Conservation (phyloP, 257 asterid genomes). For the Sherardia arvensis region DNA sequence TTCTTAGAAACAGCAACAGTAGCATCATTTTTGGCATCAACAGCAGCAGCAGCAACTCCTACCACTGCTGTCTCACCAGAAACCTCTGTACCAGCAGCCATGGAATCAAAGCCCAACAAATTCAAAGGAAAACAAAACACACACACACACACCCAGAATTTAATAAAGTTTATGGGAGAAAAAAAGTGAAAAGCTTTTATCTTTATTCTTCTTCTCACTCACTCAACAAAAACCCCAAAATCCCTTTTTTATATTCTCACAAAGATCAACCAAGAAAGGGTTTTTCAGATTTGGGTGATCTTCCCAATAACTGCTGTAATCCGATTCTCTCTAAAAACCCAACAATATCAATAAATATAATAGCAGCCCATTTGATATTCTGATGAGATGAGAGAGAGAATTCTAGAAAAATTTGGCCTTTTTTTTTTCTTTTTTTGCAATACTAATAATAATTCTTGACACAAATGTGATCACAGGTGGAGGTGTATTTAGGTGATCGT, state of each 20-base stretch:
- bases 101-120: conserved; percentile 26
- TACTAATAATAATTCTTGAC: conserved; percentile 16
- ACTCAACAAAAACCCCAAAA: conserved; percentile 12
- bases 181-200: conserved; percentile 8
- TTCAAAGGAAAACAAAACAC: conserved; percentile 3
- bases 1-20: conserved; percentile 14
- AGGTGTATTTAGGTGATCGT: conserved; percentile 41
- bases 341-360: conserved; percentile 13
- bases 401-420: not conserved
- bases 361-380: conserved; percentile 41
- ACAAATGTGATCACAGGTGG: conserved; percentile 25
- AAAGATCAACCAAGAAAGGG: conserved; percentile 38
- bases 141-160: conserved; percentile 14
- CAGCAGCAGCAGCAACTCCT: conserved; percentile 38
- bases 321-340: conserved; percentile 28
- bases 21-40: conserved; percentile 16
- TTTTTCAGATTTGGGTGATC: conserved; percentile 43
- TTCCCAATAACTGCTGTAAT: conserved; percentile 13
- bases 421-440: not conserved
- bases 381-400: conserved; percentile 11
- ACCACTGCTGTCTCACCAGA: conserved; percentile 55
- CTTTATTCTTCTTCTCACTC: conserved; percentile 11
- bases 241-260: conserved; percentile 30
- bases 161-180: not conserved
- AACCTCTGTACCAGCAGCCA: conserved; percentile 88